These are phyloP conservation scores for Quercus mongolica DNA, from an alignment of 306 rosid genomes.

Conservation along the genomic window DNA sequence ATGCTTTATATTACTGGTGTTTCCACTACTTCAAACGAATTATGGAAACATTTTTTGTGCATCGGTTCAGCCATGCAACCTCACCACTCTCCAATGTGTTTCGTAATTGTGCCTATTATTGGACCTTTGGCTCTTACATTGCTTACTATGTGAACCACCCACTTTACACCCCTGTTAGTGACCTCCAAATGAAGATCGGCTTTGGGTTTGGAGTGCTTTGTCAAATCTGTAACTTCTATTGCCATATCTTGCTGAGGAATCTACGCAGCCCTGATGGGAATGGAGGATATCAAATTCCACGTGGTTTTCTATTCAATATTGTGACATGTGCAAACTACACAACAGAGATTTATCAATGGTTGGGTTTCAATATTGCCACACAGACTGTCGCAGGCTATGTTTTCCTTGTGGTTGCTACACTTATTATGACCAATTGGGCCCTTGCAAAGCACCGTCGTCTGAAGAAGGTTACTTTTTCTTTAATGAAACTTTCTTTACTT, in stretches of 20 bases:
- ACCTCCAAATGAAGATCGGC: conserved; percentile 92
- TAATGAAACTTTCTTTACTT: neutral
- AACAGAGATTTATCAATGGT: conserved; percentile 97
- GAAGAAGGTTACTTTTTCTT: conserved; percentile 56
- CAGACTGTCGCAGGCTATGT: conserved; percentile 87
- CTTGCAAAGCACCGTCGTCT: conserved; percentile 91
- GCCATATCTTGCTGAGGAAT: conserved; percentile 80
- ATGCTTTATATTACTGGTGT: conserved; percentile 92
- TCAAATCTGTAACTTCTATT: conserved; percentile 71
- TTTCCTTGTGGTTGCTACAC: conserved; percentile 68
- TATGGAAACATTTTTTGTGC: conserved; percentile 87
- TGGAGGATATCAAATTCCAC: conserved; percentile 93
- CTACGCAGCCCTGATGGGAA: conserved; percentile 78
- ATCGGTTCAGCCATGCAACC: conserved; percentile 97
- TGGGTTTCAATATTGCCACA: conserved; percentile 94
- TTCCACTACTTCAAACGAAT: conserved; percentile 93
- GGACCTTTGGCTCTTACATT: conserved; percentile 79
- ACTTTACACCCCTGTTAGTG: conserved; percentile 71
- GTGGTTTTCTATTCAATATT: conserved; percentile 84
- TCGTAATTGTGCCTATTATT: conserved; percentile 96
- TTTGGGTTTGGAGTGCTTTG: conserved; percentile 72
- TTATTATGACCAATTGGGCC: conserved; percentile 97
- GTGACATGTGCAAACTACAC: conserved; percentile 98
- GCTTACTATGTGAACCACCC: conserved; percentile 94
- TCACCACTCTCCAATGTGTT: conserved; percentile 92